Conservation (phyloP, 176 grass and related monocot species). For the Alopecurus myosuroides region DNA sequence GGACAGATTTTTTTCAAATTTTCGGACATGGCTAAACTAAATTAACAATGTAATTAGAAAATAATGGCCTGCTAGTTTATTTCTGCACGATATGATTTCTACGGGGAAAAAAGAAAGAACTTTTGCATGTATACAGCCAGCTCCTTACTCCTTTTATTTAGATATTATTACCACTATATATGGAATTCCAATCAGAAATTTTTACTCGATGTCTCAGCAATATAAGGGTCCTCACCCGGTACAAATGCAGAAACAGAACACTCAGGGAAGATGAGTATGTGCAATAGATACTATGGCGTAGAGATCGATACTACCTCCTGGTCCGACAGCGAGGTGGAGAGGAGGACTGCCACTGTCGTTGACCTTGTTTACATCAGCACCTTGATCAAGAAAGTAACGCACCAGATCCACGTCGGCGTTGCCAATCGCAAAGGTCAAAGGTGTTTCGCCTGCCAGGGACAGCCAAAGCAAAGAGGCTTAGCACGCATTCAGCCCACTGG, state of each 20-base stretch:
- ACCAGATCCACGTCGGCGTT: not conserved
- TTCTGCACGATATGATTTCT: not conserved
- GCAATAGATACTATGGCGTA: not conserved
- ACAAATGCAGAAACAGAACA: not conserved
- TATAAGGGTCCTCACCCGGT: not conserved
- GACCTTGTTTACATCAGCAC: not conserved
- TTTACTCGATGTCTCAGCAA: not conserved
- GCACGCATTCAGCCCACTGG: too few species aligned
- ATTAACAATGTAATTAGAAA: not conserved
- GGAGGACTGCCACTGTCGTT: not conserved
- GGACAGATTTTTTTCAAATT: not conserved
- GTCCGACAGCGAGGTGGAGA: not conserved
- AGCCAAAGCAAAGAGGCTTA: too few species aligned
- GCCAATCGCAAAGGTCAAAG: not conserved
- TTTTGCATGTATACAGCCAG: not conserved
- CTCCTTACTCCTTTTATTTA: not conserved
- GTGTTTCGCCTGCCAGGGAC: not conserved
- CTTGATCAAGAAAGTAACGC: conserved; percentile 28
- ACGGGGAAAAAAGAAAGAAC: not conserved
- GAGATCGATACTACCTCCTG: not conserved
- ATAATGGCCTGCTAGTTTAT: not conserved
- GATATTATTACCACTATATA: not conserved
- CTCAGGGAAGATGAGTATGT: not conserved
- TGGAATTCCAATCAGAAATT: not conserved
- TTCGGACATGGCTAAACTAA: not conserved